Conservation (phyloP, 2,329 filamentous ascomycete genomes). For the Fusarium zealandicum region DNA sequence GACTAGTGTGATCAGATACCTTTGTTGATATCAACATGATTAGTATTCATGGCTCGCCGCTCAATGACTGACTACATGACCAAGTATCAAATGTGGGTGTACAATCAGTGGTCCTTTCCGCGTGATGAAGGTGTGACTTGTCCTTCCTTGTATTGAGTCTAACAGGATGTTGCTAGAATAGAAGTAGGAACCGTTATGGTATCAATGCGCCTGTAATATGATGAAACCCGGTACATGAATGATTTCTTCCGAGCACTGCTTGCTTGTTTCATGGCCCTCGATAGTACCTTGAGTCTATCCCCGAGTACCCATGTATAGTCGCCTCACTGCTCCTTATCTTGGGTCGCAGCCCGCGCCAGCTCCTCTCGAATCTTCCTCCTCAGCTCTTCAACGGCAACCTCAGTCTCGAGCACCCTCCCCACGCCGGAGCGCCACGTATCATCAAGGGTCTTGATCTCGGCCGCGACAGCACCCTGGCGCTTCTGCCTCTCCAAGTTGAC, state of each 20-base stretch:
- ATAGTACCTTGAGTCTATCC: neutral
- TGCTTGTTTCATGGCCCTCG: neutral
- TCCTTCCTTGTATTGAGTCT: neutral
- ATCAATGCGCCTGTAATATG: slow-evolving; percentile 23
- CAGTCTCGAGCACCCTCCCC: slow-evolving; percentile 81
- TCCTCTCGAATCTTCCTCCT: slow-evolving; percentile 71
- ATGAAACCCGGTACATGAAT: neutral
- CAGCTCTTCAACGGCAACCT: slow-evolving; percentile 81
- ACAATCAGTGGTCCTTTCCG: neutral
- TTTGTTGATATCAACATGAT: slow-evolving; percentile 39
- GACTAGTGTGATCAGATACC: slow-evolving; percentile 49
- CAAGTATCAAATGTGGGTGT: neutral
- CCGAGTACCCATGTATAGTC: neutral
- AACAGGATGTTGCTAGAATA: neutral
- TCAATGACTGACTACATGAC: slow-evolving; percentile 1
- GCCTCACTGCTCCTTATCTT: slow-evolving; percentile 1
- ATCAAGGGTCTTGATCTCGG: slow-evolving; percentile 77
- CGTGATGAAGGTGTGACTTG: neutral
- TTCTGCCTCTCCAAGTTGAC: slow-evolving; percentile 74
- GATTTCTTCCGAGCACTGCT: neutral
- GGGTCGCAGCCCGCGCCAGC: slow-evolving; percentile 50
- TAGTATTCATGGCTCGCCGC: slow-evolving; percentile 9
- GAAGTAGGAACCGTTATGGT: slow-evolving; percentile 7
- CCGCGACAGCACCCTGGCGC: slow-evolving; percentile 73
- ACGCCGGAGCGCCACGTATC: slow-evolving; percentile 82